Evolutionary conservation across 75 land plant species (phyloP).

Genomic region (Chamaecyparis obtusa): DNA sequence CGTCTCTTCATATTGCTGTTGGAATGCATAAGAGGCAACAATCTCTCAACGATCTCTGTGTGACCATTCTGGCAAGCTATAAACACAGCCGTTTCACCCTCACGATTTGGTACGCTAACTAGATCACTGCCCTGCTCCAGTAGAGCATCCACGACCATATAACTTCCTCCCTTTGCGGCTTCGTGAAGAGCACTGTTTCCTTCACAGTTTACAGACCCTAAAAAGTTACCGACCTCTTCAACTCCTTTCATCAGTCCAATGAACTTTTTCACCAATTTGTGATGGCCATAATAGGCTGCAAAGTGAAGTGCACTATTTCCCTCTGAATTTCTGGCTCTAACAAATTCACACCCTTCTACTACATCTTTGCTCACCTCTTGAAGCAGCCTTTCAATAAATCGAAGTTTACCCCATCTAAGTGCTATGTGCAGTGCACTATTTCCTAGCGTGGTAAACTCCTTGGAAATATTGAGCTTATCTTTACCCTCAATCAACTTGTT

Average conservation of each 20-base stretch:
- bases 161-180: not conserved
- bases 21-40: not conserved
- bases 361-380: not conserved
- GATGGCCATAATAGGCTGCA: not conserved
- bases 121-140: not conserved
- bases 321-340: not conserved
- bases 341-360: not conserved
- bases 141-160: no score
- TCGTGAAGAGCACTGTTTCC: not conserved
- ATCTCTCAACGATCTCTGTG: not conserved
- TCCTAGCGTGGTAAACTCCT: not conserved
- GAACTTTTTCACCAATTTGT: not conserved
- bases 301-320: not conserved
- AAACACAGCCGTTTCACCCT: not conserved
- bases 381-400: not conserved
- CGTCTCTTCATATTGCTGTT: not conserved
- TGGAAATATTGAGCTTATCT: no score
- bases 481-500: no score
- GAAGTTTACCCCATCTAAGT: not conserved
- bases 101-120: no score
- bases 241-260: not conserved
- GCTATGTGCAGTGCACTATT: not conserved
- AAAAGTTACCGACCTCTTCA: not conserved
- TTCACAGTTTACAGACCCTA: not conserved
- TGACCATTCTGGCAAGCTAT: not conserved